Conservation (phyloP, 345 rosid genomes). For the Populus davidiana region DNA sequence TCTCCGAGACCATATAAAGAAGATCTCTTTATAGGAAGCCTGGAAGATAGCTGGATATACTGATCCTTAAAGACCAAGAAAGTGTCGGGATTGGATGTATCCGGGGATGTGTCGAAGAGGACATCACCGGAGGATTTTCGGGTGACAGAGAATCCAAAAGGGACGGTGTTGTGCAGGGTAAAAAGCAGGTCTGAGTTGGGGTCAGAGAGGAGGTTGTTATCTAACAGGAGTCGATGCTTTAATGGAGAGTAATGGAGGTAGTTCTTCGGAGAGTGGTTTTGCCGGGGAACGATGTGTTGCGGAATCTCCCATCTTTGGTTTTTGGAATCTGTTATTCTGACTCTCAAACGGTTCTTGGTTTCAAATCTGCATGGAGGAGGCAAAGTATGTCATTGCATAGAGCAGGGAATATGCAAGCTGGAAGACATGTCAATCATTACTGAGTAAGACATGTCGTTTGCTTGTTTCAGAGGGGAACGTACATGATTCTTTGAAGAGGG, state of each 20-base stretch:
- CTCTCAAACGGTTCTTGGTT: slow-evolving; percentile 10
- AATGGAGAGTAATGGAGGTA: neutral
- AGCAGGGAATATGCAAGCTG: neutral
- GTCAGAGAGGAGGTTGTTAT: slow-evolving; percentile 14
- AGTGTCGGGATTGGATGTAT: slow-evolving; percentile 28
- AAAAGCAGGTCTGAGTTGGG: slow-evolving; percentile 60
- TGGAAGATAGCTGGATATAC: slow-evolving; percentile 59
- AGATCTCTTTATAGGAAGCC: slow-evolving; percentile 51
- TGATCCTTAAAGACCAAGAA: slow-evolving; percentile 69
- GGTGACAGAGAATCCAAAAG: slow-evolving; percentile 56
- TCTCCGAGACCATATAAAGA: slow-evolving; percentile 70
- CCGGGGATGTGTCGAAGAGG: slow-evolving; percentile 53
- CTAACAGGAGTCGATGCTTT: slow-evolving; percentile 4
- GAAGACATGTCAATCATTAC: neutral
- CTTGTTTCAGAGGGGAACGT: neutral
- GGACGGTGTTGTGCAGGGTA: slow-evolving; percentile 51
- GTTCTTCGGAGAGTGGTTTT: slow-evolving; percentile 11
- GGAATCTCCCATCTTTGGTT: slow-evolving; percentile 25
- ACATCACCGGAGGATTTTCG: slow-evolving; percentile 63
- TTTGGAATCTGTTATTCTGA: slow-evolving; percentile 15
- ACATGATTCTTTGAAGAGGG: neutral
- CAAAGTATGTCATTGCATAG: neutral
- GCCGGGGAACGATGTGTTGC: slow-evolving; percentile 40
- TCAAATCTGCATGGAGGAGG: slow-evolving; percentile 10
- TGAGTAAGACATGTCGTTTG: neutral